Evolutionary conservation across 163 green algal genomes (phyloP).

Genomic region (Scenedesmus sp.): DNA sequence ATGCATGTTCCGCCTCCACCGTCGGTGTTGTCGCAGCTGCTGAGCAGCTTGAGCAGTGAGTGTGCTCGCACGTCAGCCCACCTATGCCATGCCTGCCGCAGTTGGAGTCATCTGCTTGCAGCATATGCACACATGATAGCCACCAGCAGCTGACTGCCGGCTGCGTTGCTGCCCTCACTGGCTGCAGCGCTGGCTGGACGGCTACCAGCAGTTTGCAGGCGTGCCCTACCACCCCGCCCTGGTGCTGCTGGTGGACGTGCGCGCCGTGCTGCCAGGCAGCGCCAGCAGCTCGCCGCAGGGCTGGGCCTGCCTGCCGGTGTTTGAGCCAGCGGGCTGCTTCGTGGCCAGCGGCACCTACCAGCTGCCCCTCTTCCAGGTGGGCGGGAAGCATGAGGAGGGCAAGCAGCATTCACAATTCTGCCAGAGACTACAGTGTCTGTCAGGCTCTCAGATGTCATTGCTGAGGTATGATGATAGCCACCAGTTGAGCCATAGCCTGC

Average conservation of each 20-base stretch:
- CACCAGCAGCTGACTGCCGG: background rate
- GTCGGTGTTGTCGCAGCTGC: background rate
- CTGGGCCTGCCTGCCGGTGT: constrained; percentile 73
- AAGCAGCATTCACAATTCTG: background rate
- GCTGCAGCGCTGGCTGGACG: constrained; percentile 68
- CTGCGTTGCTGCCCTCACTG: background rate
- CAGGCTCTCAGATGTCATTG: no score
- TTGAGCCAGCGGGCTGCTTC: constrained; percentile 67
- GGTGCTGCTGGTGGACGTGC: constrained; percentile 71
- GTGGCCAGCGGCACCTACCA: constrained; percentile 75
- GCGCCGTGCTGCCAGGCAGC: constrained; percentile 52
- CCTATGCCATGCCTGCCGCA: background rate
- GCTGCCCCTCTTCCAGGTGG: constrained; percentile 75
- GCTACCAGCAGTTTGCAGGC: constrained; percentile 68
- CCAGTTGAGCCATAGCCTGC: no score
- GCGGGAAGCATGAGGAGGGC: background rate
- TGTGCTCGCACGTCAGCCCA: background rate
- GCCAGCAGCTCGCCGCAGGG: constrained; percentile 66
- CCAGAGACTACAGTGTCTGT: no score
- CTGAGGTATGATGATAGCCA: no score
- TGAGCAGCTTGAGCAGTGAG: background rate
- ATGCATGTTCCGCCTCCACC: background rate
- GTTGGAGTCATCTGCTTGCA: background rate
- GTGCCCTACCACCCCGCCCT: constrained; percentile 65
- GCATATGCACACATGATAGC: background rate